Conservation (phyloP, 208 protist genomes). For the Acanthamoeba culbertsoni region DNA sequence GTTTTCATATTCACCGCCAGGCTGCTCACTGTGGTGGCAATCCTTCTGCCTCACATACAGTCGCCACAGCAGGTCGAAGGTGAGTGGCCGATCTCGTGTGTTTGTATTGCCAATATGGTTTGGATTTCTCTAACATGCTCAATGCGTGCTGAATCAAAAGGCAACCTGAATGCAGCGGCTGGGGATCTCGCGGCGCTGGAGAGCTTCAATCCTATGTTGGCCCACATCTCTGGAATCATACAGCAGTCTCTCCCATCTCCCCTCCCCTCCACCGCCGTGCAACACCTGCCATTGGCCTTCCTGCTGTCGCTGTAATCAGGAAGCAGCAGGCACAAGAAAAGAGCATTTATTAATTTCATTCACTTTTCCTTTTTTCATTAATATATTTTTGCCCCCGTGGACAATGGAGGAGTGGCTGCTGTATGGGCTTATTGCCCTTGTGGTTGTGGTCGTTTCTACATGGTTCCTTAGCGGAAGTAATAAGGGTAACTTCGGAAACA, state of each 20-base stretch:
- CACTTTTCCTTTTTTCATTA: not conserved
- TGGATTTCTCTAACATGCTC: too few relatives aligned
- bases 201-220: not conserved
- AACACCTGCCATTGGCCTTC: constrained; percentile 91
- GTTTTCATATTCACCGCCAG: not conserved
- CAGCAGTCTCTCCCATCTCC: not conserved
- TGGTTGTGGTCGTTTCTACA: not conserved
- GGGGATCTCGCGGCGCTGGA: not conserved
- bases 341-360: not conserved
- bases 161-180: not conserved
- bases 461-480: not conserved
- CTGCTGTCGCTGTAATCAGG: constrained; percentile 97
- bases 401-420: constrained; percentile 7
- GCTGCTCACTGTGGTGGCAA: not conserved
- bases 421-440: not conserved
- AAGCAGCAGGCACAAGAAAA: too few relatives aligned
- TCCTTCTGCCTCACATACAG: not conserved
- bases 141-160: too few relatives aligned
- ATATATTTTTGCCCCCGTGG: not conserved
- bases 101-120: not conserved
- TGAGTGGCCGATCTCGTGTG: not conserved
- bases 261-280: constrained; percentile 74
- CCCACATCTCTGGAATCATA: not conserved
- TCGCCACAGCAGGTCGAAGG: not conserved
- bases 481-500: too few relatives aligned